These are phyloP conservation scores for Stephanodiscus triporus DNA, from an alignment of 108 stramenopile genomes.

Conservation along the genomic window DNA sequence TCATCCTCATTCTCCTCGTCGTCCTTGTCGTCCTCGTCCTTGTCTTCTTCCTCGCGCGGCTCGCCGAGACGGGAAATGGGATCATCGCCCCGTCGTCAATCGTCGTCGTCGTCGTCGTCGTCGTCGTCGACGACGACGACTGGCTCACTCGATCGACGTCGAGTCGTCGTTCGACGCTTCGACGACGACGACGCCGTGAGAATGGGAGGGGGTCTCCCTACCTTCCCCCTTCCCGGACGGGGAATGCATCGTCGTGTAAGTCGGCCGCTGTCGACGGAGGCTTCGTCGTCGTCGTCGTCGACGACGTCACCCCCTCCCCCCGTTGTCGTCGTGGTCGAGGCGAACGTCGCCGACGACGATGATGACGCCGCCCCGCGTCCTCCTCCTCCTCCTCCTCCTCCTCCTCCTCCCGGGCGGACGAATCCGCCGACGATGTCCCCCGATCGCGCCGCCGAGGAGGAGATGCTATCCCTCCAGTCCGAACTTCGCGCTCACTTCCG, in stretches of 20 bases:
- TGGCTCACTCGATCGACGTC: too few species aligned
- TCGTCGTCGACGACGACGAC: too few species aligned
- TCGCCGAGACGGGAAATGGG: too few species aligned
- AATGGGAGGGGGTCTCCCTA: too few species aligned
- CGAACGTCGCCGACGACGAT: not conserved
- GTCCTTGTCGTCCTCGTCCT: too few species aligned
- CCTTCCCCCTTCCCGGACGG: not conserved
- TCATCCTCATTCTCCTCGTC: not conserved
- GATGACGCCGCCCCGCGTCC: not conserved
- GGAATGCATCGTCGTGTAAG: too few species aligned
- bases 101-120: too few species aligned
- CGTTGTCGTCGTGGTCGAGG: not conserved
- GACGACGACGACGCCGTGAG: not conserved
- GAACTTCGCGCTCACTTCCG: slow-evolving; percentile 59
- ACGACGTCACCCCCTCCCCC: not conserved
- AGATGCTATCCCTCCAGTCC: slow-evolving; percentile 65
- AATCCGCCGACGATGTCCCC: slow-evolving; percentile 16
- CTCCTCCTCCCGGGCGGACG: not conserved
- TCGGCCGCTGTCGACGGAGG: too few species aligned
- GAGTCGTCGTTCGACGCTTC: too few species aligned
- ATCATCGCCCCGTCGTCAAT: too few species aligned
- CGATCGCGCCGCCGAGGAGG: slow-evolving; percentile 66
- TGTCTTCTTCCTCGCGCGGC: too few species aligned
- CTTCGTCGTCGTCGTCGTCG: too few species aligned
- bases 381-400: slow-evolving; percentile 2